Conservation (phyloP, 371 early-diverging fungal species). For the Saksenaea oblongispora region DNA sequence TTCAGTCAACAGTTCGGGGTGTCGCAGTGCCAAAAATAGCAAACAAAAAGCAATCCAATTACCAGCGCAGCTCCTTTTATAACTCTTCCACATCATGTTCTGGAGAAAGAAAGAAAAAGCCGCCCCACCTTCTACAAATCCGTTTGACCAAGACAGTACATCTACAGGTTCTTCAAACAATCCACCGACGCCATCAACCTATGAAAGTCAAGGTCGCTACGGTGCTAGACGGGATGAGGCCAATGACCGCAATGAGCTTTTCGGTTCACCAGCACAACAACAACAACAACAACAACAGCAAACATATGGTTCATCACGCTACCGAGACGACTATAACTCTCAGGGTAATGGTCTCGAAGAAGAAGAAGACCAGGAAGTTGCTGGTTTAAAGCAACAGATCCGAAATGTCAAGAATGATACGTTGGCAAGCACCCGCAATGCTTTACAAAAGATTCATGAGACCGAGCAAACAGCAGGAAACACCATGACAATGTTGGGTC, state of each 20-base stretch:
- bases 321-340: background rate
- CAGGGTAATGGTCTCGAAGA: constrained; percentile 11
- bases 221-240: constrained; percentile 12
- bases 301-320: background rate
- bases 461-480: constrained; percentile 63
- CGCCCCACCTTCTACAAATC: constrained; percentile 22
- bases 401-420: constrained; percentile 71
- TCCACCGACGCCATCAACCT: constrained; percentile 7
- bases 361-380: constrained; percentile 49
- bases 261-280: constrained; percentile 56
- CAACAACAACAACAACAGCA: too few relatives aligned
- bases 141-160: constrained; percentile 14
- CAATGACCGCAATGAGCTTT: constrained; percentile 49
- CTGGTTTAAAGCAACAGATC: constrained; percentile 62
- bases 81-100: constrained; percentile 14
- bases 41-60: background rate
- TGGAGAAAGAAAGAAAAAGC: constrained; percentile 27
- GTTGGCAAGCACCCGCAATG: constrained; percentile 71
- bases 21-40: background rate
- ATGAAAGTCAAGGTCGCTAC: constrained; percentile 12
- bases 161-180: background rate
- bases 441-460: constrained; percentile 66
- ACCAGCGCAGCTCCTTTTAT: background rate
- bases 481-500: constrained; percentile 65
- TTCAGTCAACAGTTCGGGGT: background rate